A percentile compares a stretch with the other conserved stretches of the same genome.
These are phyloP conservation scores for Tirmania nivea DNA, from an alignment of 495 filamentous ascomycete species.

Conservation along the genomic window DNA sequence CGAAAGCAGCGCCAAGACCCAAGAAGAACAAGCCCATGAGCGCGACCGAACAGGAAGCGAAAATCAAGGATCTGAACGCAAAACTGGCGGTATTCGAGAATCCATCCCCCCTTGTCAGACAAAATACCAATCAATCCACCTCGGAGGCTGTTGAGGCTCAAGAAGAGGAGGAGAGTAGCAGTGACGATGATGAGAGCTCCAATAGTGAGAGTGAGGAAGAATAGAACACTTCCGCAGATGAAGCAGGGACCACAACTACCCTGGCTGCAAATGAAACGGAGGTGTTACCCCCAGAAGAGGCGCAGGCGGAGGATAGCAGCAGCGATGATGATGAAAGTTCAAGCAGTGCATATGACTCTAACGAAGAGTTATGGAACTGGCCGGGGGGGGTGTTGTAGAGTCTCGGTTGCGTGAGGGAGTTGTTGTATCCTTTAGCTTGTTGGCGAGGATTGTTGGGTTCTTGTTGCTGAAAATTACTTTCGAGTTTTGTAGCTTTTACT, in stretches of 20 bases:
- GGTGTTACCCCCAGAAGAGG: too few species aligned
- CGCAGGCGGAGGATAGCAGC: too few species aligned
- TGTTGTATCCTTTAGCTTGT: too few species aligned
- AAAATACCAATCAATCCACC: background rate
- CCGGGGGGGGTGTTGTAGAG: too few species aligned
- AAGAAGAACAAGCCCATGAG: slow-evolving; percentile 99
- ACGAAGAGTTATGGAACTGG: too few species aligned
- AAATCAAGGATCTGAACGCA: slow-evolving; percentile 46
- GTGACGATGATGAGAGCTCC: background rate
- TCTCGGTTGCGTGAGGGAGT: too few species aligned
- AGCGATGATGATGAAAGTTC: too few species aligned
- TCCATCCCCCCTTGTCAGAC: slow-evolving; percentile 9
- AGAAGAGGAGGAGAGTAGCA: background rate
- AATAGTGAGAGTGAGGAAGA: background rate
- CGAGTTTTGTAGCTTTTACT: background rate
- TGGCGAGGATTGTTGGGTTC: too few species aligned
- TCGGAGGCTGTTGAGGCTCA: background rate
- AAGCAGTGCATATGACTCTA: too few species aligned
- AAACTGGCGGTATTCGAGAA: slow-evolving; percentile 17
- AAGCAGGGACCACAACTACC: too few species aligned
- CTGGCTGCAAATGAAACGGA: too few species aligned
- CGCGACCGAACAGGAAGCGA: slow-evolving; percentile 74
- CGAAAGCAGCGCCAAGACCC: slow-evolving; percentile 29
- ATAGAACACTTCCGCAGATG: background rate
- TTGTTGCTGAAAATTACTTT: too few species aligned